Base-by-base conservation (phyloP, 1,139 yeast genomes). In the Magnusiomyces tetraspermus region DNA sequence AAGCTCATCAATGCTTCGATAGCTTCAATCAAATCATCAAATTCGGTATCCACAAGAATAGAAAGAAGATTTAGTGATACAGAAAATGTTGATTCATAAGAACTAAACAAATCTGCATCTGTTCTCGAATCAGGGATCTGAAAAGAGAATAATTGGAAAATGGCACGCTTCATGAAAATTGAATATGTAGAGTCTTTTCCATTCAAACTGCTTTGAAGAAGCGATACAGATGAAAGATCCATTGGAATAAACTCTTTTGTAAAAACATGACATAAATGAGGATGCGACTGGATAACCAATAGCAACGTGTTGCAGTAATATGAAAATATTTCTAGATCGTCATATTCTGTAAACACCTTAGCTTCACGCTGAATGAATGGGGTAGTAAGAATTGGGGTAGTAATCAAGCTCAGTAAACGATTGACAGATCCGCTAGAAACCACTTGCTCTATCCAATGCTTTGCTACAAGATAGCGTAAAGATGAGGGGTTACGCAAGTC, bases 171-270 rank as follows among this genome's bases (percentile, higher is more conserved):
- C 0, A 80, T 61, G 38, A 84, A 70, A 4, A 80, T 76, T 58
- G 82, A 81, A 63, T 83, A 84, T 0, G 85, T 81, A 0, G 86
- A 79, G 53, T 77, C 79, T 55, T 70, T 69, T 47, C 76, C 72
- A 51, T 72, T 74, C 64, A 67, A 65, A 23, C 53, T 56, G 30
- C 48, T 45, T n/a, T 54, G 52, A 8, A 51, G 19, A 13, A 49
- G 23, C 17, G 23, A 30, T 64, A 6, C 50, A 1, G 70, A 63
- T 22, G 57, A 74, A 80, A 60, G 81, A 71, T 0, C 79, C 56
- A 57, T 48, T 11, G 58, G 59, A n/a, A 55, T 54, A 51, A 53
- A 51, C 38, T 54, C 57, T 17, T 46, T 45, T 24, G 45, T 50
- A 30, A 52, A 52, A 24, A 53, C 51, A 28, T 43, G 33, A n/a